Evolutionary conservation across 768 basidiomycete genomes (phyloP), one percentile per base, ranked within the genome.

Genomic region (Russula brevipes): DNA sequence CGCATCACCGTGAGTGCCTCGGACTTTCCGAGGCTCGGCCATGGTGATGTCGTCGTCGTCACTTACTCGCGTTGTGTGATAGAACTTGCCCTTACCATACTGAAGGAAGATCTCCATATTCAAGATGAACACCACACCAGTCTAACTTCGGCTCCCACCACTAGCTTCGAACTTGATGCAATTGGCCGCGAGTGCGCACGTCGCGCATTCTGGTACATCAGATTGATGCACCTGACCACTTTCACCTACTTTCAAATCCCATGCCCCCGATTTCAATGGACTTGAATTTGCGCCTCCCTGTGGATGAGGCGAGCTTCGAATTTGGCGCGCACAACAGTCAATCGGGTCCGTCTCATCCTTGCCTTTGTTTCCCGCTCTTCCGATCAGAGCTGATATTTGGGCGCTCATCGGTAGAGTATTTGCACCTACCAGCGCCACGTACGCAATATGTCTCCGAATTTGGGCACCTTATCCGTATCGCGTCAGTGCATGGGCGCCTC

Each of bases 221-320:
- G 85, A 70, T 75, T 84, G 63, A 78, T 87, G 70, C 84, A 87
- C 69, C 73, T 76, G 67, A 75, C 81, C 31, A 73, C 74, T 47
- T 75, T 77, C 68, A 74, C 77, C 56, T 76, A 74, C 60, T 74
- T 72, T 53, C 75, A 73, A 68, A 70, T 73, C 59, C 77, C 75
- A 59, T 72, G 51, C 72, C 75, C 33, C 73, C 75, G 66, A 70
- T 73, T 61, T 76, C 75, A 49, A 73, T 75, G 46, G 81, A 87
- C 62, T 73, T 83, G 61, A 79, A 78, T 41, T 79, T 91, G 47
- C 82, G 86, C 54, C 77, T 92, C 41, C 90, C 90, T n/a, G 83
- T 85, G 8, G 89, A 91, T 70, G 90, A 92, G 73, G 85, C 88
- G 9, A 86, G 82, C 71, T 92, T 91, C 69, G 89, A 92, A 72